A percentile compares a stretch with the other conserved stretches of the same genome.
Evolutionary conservation across 2,329 filamentous ascomycete genomes (phyloP).

Genomic region (Sarocladium oryzae): DNA sequence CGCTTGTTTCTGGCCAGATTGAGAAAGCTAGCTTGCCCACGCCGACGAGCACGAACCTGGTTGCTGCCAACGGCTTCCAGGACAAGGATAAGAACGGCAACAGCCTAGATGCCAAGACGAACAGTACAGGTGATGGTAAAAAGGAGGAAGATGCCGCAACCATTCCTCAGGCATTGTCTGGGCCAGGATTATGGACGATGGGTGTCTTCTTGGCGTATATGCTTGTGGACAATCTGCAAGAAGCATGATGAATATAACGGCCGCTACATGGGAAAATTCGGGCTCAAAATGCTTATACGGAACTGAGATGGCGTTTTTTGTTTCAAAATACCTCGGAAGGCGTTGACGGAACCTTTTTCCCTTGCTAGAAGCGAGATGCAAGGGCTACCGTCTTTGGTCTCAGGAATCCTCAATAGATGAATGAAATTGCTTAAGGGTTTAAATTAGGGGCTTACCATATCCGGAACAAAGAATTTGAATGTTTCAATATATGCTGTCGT

Average conservation of each 20-base stretch:
- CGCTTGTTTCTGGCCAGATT: constrained; percentile 33
- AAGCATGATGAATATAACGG: constrained; percentile 1
- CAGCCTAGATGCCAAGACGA: constrained; percentile 3
- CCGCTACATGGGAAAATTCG: not conserved
- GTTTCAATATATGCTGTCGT: too few species aligned
- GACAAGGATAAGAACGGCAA: constrained; percentile 6
- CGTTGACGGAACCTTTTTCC: not conserved
- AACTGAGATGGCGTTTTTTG: not conserved
- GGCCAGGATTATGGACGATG: not conserved
- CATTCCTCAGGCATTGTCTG: not conserved
- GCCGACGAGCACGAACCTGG: constrained; percentile 16
- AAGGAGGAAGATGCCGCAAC: not conserved
- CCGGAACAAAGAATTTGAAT: too few species aligned
- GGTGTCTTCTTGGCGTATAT: not conserved
- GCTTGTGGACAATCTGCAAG: not conserved
- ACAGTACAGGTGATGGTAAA: constrained; percentile 9
- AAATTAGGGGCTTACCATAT: too few species aligned
- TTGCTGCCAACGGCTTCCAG: constrained; percentile 27
- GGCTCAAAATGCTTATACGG: not conserved
- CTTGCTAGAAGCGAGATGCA: too few species aligned
- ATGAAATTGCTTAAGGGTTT: too few species aligned
- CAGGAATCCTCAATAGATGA: too few species aligned
- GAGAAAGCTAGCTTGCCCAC: constrained; percentile 18
- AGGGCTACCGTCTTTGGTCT: not conserved
- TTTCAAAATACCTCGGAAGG: not conserved